Conservation (phyloP, 2,329 filamentous ascomycete species). For the Paracoccidioides lutzii region DNA sequence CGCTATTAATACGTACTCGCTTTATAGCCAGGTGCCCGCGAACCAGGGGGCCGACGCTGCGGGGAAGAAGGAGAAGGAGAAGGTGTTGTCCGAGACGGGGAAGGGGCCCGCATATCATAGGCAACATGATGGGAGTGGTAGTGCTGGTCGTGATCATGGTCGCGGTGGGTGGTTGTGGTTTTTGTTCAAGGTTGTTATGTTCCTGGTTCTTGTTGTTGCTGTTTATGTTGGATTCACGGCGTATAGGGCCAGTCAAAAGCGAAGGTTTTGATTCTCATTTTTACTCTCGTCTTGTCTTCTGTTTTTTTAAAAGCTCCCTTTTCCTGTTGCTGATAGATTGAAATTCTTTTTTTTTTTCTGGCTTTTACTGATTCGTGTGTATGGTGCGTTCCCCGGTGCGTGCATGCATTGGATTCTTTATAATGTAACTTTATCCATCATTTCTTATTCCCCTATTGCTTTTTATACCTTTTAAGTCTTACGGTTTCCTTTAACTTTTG, state of each 20-base stretch:
- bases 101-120: slow-evolving; percentile 11
- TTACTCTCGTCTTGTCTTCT: neutral
- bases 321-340: too few relatives aligned
- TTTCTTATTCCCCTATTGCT: too few relatives aligned
- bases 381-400: too few relatives aligned
- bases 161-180: slow-evolving; percentile 53
- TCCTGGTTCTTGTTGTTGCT: slow-evolving; percentile 56
- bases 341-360: neutral
- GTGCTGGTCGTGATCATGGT: neutral
- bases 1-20: slow-evolving; percentile 69
- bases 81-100: slow-evolving; percentile 12
- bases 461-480: too few relatives aligned
- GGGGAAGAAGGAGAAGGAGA: slow-evolving; percentile 16
- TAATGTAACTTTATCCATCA: too few relatives aligned
- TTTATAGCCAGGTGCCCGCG: slow-evolving; percentile 54
- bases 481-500: too few relatives aligned
- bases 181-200: slow-evolving; percentile 70
- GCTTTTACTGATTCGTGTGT: too few relatives aligned
- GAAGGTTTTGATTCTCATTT: slow-evolving; percentile 13
- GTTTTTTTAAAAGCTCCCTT: neutral
- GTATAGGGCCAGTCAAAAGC: slow-evolving; percentile 53
- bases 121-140: neutral
- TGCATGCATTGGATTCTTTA: too few relatives aligned
- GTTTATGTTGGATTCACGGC: slow-evolving; percentile 76
- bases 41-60: slow-evolving; percentile 9